Base-by-base conservation (phyloP, 208 protist species). In the Acanthamoeba comandoni region DNA sequence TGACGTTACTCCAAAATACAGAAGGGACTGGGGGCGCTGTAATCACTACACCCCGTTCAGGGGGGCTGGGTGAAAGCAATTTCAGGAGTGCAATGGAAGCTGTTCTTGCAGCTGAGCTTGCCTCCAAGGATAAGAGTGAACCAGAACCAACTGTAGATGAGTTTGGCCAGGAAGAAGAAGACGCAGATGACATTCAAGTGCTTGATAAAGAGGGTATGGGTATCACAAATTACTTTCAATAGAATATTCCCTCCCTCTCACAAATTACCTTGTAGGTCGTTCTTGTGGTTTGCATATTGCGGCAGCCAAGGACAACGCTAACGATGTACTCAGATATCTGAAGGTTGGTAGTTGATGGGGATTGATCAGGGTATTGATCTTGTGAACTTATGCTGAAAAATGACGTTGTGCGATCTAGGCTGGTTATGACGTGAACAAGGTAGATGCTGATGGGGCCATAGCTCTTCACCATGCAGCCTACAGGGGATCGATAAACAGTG, bases 381-480 rank as follows among this genome's bases (percentile, higher is more conserved):
- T n/a, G n/a, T n/a, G n/a, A n/a, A n/a, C n/a, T n/a, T n/a, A n/a
- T n/a, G n/a, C n/a, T n/a, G n/a, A n/a, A n/a, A n/a, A n/a, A n/a
- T n/a, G n/a, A n/a, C n/a, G n/a, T n/a, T n/a, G n/a, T n/a, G n/a
- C n/a, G 35, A 65, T 65, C 58, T 29, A 65, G 24, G 67, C 67
- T n/a, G 67, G 67, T 31, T 77, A 77, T 5, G 24, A 24, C 5
- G 67, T 77, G 67, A 39, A 77, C 7, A 77, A 77, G 26, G 5
- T 7, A 7, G 67, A 77, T 35, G n/a, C 67, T n/a, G 67, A 77
- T 35, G 67, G 67, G 26, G 67, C 67, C 3, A 77, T 7, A 19
- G 67, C 67, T 35, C 29, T 77, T 24, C 67, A 77, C 67, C 67
- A 77, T 35, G 67, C 67, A 7, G 67, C 67, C 67, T 77, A 77